phyloP scores from a whole-genome alignment of 495 filamentous ascomycete genomes.

The Penicillium egyptiacum region DNA sequence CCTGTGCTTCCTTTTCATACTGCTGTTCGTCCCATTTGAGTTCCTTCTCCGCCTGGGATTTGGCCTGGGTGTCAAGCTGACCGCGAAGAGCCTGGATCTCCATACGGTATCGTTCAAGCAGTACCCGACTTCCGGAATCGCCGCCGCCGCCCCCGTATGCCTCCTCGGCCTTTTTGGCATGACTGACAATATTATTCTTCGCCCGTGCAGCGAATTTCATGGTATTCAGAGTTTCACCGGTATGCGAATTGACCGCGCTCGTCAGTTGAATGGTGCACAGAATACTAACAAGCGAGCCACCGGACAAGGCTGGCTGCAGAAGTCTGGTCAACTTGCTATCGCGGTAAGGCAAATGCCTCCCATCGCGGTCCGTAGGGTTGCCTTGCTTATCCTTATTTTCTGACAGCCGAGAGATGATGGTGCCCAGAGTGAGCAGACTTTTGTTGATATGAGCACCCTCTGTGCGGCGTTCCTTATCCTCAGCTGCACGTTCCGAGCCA shows the following conservation, averaged over 20 bases:
- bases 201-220: constrained; percentile 95
- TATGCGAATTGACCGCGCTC: constrained; percentile 63
- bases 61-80: constrained; percentile 77
- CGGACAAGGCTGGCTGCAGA: constrained; percentile 88
- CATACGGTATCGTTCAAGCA: constrained; percentile 91
- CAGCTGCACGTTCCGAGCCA: constrained; percentile 92
- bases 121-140: constrained; percentile 79
- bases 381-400: constrained; percentile 82
- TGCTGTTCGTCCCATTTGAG: constrained; percentile 67
- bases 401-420: constrained; percentile 84
- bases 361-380: constrained; percentile 72
- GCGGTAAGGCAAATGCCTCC: constrained; percentile 89
- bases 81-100: constrained; percentile 81
- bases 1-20: constrained; percentile 75
- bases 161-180: constrained; percentile 93
- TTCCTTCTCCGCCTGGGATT: constrained; percentile 66
- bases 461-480: constrained; percentile 88
- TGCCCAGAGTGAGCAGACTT: constrained; percentile 90
- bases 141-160: constrained; percentile 67
- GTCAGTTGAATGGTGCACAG: constrained; percentile 91
- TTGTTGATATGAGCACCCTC: constrained; percentile 99
- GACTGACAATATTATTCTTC: constrained; percentile 96
- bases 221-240: constrained; percentile 88
- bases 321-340: constrained; percentile 96
- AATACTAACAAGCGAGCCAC: constrained; percentile 93